phyloP scores from a whole-genome alignment of 805 yeast genomes.

The Nakazawaea wickerhamii region DNA sequence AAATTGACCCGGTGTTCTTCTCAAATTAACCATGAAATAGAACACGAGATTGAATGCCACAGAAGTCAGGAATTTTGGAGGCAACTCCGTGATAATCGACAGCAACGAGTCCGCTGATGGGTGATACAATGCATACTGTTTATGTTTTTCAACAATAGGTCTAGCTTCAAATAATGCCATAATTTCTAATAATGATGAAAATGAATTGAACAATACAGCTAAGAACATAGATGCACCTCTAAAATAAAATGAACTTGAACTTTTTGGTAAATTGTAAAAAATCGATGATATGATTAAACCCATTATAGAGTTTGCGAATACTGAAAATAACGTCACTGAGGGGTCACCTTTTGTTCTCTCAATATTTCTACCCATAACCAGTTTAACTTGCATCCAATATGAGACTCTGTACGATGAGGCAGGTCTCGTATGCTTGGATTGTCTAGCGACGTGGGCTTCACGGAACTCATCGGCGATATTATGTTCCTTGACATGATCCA shows the following conservation, averaged over 20 bases:
- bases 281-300: conserved; percentile 59
- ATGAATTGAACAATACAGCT: conserved; percentile 45
- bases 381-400: conserved; percentile 40
- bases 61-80: conserved; percentile 46
- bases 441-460: conserved; percentile 29
- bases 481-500: conserved; percentile 11
- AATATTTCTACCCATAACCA: conserved; percentile 36
- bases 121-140: conserved; percentile 62
- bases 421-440: conserved; percentile 36
- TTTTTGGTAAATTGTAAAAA: conserved; percentile 46
- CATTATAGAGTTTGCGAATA: conserved; percentile 42
- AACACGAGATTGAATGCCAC: conserved; percentile 41
- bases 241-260: conserved; percentile 53
- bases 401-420: conserved; percentile 42
- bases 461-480: conserved; percentile 20
- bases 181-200: conserved; percentile 44
- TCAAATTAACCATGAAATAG: conserved; percentile 52
- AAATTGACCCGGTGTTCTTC: conserved; percentile 45
- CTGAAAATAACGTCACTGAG: conserved; percentile 31
- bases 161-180: conserved; percentile 41
- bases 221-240: conserved; percentile 63
- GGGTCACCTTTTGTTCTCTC: conserved; percentile 42
- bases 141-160: conserved; percentile 64
- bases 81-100: conserved; percentile 54
- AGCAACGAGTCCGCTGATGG: conserved; percentile 73